Evolutionary conservation across 192 early-diverging fungal genomes (phyloP).

Genomic region (Glomus cerebriforme): DNA sequence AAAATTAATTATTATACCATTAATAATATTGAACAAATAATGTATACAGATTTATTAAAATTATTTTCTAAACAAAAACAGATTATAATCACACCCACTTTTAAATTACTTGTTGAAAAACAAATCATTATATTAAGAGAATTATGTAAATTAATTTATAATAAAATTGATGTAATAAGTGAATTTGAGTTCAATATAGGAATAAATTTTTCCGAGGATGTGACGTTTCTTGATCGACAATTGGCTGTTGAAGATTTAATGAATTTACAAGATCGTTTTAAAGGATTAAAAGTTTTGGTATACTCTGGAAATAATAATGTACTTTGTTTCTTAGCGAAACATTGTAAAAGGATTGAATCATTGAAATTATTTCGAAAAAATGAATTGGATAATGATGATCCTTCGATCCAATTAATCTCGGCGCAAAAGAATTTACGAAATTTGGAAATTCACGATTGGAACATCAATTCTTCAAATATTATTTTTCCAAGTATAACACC

Average conservation of each 20-base stretch:
- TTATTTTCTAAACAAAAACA: neutral
- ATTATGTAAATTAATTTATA: neutral
- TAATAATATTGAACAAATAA: too few relatives aligned
- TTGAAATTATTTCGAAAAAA: neutral
- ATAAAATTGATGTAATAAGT: neutral
- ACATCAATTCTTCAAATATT: neutral
- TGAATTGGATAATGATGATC: neutral
- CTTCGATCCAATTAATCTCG: neutral
- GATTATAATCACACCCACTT: neutral
- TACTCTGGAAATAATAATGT: neutral
- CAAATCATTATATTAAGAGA: neutral
- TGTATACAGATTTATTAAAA: neutral
- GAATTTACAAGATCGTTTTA: neutral
- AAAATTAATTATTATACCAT: neutral
- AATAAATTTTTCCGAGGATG: neutral
- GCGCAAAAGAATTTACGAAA: neutral
- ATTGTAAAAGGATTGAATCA: neutral
- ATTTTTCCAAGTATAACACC: neutral
- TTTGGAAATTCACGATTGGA: neutral
- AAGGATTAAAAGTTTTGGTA: neutral
- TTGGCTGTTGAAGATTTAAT: neutral
- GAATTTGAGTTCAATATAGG: neutral
- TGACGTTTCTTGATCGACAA: neutral
- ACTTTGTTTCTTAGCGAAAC: neutral
- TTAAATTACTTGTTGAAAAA: neutral